phyloP scores from a whole-genome alignment of 164 flowering plant genomes.

The Tetrastigma voinierianum region DNA sequence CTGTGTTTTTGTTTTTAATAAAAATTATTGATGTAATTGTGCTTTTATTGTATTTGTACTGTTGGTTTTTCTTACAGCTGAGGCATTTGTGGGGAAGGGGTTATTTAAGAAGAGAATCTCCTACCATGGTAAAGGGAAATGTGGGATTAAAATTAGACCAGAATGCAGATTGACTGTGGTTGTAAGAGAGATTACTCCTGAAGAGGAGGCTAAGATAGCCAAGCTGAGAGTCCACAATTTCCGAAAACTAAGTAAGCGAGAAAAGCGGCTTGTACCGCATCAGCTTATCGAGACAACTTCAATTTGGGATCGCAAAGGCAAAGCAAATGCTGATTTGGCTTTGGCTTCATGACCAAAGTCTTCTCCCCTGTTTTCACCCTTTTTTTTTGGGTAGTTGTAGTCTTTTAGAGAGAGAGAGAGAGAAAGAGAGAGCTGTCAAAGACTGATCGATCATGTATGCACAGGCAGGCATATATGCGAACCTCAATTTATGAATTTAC shows the following conservation, averaged over 20 bases:
- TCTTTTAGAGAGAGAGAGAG: too few species aligned
- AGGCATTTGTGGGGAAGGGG: slow-evolving; percentile 95
- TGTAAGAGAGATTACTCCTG: slow-evolving; percentile 83
- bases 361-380: not conserved
- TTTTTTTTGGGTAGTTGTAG: too few species aligned
- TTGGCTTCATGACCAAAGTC: slow-evolving; percentile 17
- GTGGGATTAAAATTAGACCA: slow-evolving; percentile 64
- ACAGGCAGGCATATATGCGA: too few species aligned
- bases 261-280: slow-evolving; percentile 74
- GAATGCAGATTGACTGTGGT: too few species aligned
- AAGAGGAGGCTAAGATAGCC: slow-evolving; percentile 91
- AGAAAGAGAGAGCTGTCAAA: too few species aligned
- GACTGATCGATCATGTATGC: too few species aligned
- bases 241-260: slow-evolving; percentile 73
- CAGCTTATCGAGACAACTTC: slow-evolving; percentile 97
- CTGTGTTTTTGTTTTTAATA: not conserved
- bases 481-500: too few species aligned
- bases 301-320: slow-evolving; percentile 75
- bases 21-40: not conserved
- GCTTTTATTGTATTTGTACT: not conserved
- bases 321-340: slow-evolving; percentile 8
- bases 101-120: slow-evolving; percentile 57
- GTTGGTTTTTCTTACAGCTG: slow-evolving; percentile 47
- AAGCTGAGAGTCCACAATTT: slow-evolving; percentile 69
- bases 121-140: slow-evolving; percentile 69